phyloP scores from a whole-genome alignment of 179 eudicot species.

The Dionaea muscipula region DNA sequence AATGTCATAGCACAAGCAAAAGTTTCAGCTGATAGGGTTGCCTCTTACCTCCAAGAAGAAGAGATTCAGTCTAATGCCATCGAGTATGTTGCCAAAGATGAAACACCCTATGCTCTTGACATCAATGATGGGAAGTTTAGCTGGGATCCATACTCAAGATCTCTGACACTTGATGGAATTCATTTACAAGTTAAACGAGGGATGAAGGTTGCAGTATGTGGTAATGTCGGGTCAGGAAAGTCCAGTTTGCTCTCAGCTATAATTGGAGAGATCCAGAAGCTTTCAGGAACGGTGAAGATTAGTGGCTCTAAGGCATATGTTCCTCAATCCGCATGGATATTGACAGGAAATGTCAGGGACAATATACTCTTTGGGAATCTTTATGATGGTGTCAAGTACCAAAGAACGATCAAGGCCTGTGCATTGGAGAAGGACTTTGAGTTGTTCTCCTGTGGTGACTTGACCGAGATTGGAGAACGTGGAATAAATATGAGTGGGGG shows the following conservation, averaged over 20 bases:
- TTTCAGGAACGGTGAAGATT: slow-evolving; percentile 54
- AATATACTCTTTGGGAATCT: slow-evolving; percentile 34
- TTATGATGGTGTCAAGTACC: slow-evolving; percentile 30
- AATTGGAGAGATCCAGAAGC: slow-evolving; percentile 72
- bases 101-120: slow-evolving; percentile 41
- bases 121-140: slow-evolving; percentile 51
- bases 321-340: slow-evolving; percentile 45
- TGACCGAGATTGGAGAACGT: slow-evolving; percentile 93
- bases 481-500: slow-evolving; percentile 99
- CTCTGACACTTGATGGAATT: slow-evolving; percentile 51
- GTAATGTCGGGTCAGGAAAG: slow-evolving; percentile 93
- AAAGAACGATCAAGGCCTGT: slow-evolving; percentile 26
- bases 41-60: slow-evolving; percentile 67
- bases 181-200: slow-evolving; percentile 46
- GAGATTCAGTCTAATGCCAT: slow-evolving; percentile 62
- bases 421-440: slow-evolving; percentile 77
- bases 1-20: slow-evolving; percentile 63
- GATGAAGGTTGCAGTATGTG: slow-evolving; percentile 94
- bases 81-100: slow-evolving; percentile 34
- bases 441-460: slow-evolving; percentile 69
- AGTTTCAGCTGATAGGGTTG: slow-evolving; percentile 75
- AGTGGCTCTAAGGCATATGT: slow-evolving; percentile 91
- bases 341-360: slow-evolving; percentile 36
- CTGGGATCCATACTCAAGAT: slow-evolving; percentile 43
- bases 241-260: slow-evolving; percentile 76